Percentiles rank a stretch among this genome's conserved stretches.
Evolutionary conservation across 148 eudicot species (phyloP).

Genomic region (Cornus controversa): DNA sequence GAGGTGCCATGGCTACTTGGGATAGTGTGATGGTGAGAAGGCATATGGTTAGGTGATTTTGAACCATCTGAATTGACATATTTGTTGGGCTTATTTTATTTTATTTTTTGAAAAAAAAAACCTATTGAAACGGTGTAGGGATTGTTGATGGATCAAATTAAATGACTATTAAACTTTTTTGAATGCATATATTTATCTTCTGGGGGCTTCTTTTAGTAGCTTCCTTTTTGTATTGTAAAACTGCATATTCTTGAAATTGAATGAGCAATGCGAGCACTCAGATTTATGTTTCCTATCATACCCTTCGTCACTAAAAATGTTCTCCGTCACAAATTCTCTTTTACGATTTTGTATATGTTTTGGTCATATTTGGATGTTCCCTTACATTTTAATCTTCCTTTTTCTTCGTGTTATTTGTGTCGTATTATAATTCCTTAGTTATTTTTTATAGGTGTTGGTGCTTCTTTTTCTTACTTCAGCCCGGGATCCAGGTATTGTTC

Average conservation of each 20-base stretch:
- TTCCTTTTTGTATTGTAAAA: background rate
- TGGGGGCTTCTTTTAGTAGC: background rate
- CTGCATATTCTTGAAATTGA: background rate
- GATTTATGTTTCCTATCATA: background rate
- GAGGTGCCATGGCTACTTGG: too few species aligned
- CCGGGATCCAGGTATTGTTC: constrained; percentile 93
- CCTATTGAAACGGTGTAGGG: background rate
- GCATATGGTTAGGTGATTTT: background rate
- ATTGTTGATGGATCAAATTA: background rate
- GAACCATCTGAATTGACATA: background rate
- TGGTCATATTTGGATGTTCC: background rate
- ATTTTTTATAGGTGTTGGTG: constrained; percentile 62
- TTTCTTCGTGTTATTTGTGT: background rate
- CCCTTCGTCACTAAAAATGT: background rate
- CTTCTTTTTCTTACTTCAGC: constrained; percentile 74
- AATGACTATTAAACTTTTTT: too few species aligned
- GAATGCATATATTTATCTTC: too few species aligned
- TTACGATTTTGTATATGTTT: background rate
- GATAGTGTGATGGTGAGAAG: background rate
- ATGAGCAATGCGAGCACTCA: background rate
- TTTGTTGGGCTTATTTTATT: background rate
- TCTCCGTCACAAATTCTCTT: background rate
- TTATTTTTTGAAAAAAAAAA: too few species aligned
- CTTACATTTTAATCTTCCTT: background rate
- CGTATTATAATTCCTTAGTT: constrained; percentile 8